Evolutionary conservation across 202 grass and related monocot genomes (phyloP).

Genomic region (Hordeum pubiflorum): DNA sequence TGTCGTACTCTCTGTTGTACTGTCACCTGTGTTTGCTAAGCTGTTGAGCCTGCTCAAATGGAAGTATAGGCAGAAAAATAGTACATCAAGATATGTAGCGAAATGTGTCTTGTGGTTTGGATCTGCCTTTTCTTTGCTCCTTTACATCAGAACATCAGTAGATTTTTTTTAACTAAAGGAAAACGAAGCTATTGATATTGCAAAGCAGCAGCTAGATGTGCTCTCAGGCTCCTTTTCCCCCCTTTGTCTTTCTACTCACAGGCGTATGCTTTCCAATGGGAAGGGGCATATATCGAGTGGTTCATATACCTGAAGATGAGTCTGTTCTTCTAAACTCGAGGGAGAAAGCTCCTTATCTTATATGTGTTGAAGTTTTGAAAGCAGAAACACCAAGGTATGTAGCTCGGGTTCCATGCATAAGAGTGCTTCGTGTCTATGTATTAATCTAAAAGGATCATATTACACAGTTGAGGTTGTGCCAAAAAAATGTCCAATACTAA

Average conservation of each 20-base stretch:
- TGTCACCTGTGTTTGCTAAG: slow-evolving; percentile 3
- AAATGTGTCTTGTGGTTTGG: background rate
- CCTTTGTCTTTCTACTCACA: slow-evolving; percentile 33
- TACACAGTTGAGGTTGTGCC: background rate
- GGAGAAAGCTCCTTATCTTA: slow-evolving; percentile 98
- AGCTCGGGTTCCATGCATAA: background rate
- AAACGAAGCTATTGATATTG: background rate
- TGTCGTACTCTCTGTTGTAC: background rate
- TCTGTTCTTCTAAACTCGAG: slow-evolving; percentile 94
- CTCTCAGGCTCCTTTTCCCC: slow-evolving; percentile 13
- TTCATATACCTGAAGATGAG: slow-evolving; percentile 96
- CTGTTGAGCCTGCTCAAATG: background rate
- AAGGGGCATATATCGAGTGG: slow-evolving; percentile 82
- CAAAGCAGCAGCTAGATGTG: background rate
- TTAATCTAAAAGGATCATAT: background rate
- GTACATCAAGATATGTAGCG: background rate
- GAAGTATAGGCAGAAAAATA: background rate
- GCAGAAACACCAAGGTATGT: slow-evolving; percentile 74
- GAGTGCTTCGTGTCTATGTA: background rate
- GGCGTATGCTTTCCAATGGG: slow-evolving; percentile 99
- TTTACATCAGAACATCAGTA: background rate
- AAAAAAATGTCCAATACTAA: slow-evolving; percentile 4
- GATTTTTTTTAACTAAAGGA: background rate
- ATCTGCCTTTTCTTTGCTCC: background rate
- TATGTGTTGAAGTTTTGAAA: slow-evolving; percentile 99